Conservation (phyloP, 305 asterid genomes). For the Stenogyne calaminthoides region DNA sequence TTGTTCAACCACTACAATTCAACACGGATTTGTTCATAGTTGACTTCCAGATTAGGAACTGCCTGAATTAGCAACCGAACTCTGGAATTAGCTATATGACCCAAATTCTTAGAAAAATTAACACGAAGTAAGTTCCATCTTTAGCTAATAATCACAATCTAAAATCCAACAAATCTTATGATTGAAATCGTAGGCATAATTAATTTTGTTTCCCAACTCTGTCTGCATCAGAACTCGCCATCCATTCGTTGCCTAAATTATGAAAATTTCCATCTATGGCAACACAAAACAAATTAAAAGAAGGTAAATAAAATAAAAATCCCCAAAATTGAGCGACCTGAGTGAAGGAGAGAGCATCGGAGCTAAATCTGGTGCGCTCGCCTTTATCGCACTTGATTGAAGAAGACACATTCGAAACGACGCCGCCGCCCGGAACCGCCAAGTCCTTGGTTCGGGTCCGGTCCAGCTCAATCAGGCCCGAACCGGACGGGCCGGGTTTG, state of each 20-base stretch:
- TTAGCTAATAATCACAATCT: conserved; percentile 4
- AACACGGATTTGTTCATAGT: conserved; percentile 34
- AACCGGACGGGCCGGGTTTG: conserved; percentile 67
- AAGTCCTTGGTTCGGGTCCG: conserved; percentile 56
- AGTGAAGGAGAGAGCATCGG: conserved; percentile 77
- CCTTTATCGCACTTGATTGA: conserved; percentile 96
- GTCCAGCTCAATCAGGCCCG: conserved; percentile 68
- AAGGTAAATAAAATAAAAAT: background rate
- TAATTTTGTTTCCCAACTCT: background rate
- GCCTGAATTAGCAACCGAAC: conserved; percentile 13
- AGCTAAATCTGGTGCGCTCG: conserved; percentile 88
- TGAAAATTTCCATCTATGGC: background rate
- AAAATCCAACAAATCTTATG: background rate
- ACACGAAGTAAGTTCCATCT: background rate
- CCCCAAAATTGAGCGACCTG: conserved; percentile 48
- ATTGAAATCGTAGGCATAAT: background rate
- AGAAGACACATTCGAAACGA: conserved; percentile 55
- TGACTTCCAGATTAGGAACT: conserved; percentile 33
- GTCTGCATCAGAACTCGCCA: background rate
- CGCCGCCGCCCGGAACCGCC: conserved; percentile 74
- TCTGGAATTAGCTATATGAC: background rate
- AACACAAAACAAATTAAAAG: background rate
- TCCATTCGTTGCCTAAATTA: background rate
- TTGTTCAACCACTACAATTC: conserved; percentile 42
- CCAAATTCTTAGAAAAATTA: background rate